Conservation (phyloP, 768 basidiomycete genomes). For the Rubroboletus satanas region DNA sequence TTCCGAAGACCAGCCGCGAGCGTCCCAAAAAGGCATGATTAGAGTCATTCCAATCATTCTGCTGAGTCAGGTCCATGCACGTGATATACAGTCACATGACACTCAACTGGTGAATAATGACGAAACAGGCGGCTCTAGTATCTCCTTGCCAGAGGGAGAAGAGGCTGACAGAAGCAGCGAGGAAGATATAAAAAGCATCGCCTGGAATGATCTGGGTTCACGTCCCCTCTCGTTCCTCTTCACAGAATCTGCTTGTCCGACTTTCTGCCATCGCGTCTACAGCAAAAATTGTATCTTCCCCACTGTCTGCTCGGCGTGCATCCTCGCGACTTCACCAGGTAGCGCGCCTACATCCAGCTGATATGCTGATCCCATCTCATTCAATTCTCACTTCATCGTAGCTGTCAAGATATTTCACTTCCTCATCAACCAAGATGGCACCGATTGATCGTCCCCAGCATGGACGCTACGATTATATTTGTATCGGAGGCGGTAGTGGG, state of each 20-base stretch:
- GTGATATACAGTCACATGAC: slow-evolving; percentile 16
- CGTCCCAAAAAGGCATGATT: too few species aligned
- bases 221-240: neutral
- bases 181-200: slow-evolving; percentile 16
- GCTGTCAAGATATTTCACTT: slow-evolving; percentile 47
- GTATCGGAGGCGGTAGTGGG: slow-evolving; percentile 92
- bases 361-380: neutral
- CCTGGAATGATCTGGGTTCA: slow-evolving; percentile 10
- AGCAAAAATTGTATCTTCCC: slow-evolving; percentile 14
- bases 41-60: too few species aligned
- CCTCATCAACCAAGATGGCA: slow-evolving; percentile 54
- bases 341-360: neutral
- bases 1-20: too few species aligned
- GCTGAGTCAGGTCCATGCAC: neutral
- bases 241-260: slow-evolving; percentile 10
- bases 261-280: slow-evolving; percentile 1
- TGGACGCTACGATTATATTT: slow-evolving; percentile 78
- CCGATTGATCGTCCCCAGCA: slow-evolving; percentile 61
- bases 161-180: slow-evolving; percentile 15
- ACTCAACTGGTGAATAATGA: neutral
- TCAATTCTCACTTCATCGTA: slow-evolving; percentile 17
- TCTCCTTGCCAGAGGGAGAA: neutral
- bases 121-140: neutral
- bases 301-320: slow-evolving; percentile 5
- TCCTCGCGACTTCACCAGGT: slow-evolving; percentile 27